Percentiles rank a stretch among this genome's conserved stretches.
Conservation (phyloP, 1,284 basidiomycete species). For the Chalciporus sp. region DNA sequence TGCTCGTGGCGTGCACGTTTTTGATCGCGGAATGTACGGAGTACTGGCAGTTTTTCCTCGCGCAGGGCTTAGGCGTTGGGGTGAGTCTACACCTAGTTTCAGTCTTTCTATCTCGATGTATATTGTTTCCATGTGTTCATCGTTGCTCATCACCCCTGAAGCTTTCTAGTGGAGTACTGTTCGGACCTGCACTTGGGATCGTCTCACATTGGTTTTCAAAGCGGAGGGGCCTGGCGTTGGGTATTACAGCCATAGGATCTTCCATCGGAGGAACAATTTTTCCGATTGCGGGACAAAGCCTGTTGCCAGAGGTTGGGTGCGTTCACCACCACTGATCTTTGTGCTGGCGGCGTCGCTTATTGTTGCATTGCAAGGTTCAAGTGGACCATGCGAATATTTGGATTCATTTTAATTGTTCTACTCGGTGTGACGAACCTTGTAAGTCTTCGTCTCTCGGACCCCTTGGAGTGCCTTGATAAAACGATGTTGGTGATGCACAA, state of each 20-base stretch:
- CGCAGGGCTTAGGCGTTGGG: conserved; percentile 49
- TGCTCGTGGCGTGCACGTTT: conserved; percentile 49
- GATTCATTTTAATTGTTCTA: conserved; percentile 42
- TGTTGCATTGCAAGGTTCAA: conserved; percentile 23
- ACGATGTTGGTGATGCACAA: conserved; percentile 43
- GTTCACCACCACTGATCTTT: neutral
- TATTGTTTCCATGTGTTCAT: neutral
- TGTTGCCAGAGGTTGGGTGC: conserved; percentile 42
- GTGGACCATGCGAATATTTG: conserved; percentile 53
- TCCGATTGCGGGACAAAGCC: conserved; percentile 43
- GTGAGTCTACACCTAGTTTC: conserved; percentile 22
- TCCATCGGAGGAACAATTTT: conserved; percentile 48
- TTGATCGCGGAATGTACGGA: conserved; percentile 50
- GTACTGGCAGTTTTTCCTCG: conserved; percentile 58
- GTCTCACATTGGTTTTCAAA: conserved; percentile 52
- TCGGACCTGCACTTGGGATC: conserved; percentile 45
- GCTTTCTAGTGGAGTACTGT: conserved; percentile 39
- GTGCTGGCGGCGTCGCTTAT: neutral
- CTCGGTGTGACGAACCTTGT: conserved; percentile 42
- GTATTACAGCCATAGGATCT: conserved; percentile 43
- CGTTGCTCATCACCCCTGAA: neutral
- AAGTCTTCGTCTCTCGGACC: neutral
- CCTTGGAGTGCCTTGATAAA: conserved; percentile 11
- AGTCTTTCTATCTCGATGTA: too few species aligned
- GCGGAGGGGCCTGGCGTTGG: conserved; percentile 43